Evolutionary conservation across 1,139 yeast genomes (phyloP).

Genomic region (Taphrina flavorubra): DNA sequence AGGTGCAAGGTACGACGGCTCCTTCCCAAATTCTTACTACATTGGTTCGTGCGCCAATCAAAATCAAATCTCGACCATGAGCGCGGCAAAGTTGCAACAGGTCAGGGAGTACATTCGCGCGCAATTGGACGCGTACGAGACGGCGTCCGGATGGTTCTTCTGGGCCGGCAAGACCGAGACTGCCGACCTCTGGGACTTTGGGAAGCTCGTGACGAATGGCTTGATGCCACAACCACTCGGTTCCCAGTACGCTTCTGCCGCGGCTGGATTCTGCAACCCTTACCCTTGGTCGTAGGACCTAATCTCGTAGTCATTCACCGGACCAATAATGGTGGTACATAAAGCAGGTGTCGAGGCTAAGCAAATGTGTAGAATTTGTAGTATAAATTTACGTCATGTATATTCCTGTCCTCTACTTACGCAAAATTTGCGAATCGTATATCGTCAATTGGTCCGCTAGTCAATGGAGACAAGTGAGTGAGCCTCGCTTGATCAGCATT

Average conservation of each 20-base stretch:
- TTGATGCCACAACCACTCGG: slow-evolving; percentile 79
- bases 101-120: slow-evolving; percentile 82
- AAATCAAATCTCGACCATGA: slow-evolving; percentile 47
- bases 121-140: slow-evolving; percentile 80
- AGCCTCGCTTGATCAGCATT: no score
- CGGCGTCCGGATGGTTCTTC: slow-evolving; percentile 75
- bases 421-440: no score
- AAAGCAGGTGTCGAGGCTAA: background rate
- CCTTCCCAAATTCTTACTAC: slow-evolving; percentile 58
- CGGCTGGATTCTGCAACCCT: slow-evolving; percentile 23
- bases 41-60: slow-evolving; percentile 64
- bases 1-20: slow-evolving; percentile 85
- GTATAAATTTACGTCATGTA: background rate
- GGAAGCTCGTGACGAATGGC: slow-evolving; percentile 61
- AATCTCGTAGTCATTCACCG: background rate
- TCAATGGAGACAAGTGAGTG: no score
- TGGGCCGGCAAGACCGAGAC: slow-evolving; percentile 92
- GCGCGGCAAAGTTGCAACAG: slow-evolving; percentile 47
- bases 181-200: slow-evolving; percentile 85
- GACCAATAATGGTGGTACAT: background rate
- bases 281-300: slow-evolving; percentile 6
- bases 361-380: background rate
- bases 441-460: no score
- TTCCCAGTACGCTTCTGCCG: slow-evolving; percentile 30
- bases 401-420: no score